phyloP scores from a whole-genome alignment of 768 basidiomycete species.

The Calocera cornea region DNA sequence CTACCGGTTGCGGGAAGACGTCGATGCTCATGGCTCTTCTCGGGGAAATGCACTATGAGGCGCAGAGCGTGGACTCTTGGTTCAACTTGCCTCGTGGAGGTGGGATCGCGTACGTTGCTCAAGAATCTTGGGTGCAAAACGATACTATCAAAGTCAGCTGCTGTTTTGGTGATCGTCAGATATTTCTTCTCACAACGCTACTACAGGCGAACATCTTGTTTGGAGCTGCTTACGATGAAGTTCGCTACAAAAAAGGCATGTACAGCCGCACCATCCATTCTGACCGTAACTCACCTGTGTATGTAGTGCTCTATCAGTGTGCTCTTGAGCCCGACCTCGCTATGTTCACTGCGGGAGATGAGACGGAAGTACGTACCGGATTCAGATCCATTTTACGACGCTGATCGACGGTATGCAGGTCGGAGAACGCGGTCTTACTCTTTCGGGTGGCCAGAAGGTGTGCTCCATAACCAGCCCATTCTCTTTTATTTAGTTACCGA shows the following conservation, averaged over 20 bases:
- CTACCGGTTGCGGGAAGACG: constrained; percentile 23
- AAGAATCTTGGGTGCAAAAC: constrained; percentile 77
- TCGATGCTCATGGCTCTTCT: constrained; percentile 23
- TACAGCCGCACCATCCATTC: neutral
- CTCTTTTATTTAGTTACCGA: too few species aligned
- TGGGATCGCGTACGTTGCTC: constrained; percentile 68
- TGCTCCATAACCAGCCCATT: too few species aligned
- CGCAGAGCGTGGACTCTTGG: constrained; percentile 36
- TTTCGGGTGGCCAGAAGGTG: constrained; percentile 41
- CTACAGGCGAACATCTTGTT: constrained; percentile 45
- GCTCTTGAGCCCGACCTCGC: constrained; percentile 33
- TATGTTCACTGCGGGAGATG: constrained; percentile 45
- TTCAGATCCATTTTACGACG: neutral
- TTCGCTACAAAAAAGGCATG: constrained; percentile 31
- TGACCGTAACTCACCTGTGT: neutral
- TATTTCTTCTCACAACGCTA: constrained; percentile 10
- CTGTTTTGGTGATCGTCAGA: neutral
- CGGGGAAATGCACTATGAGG: constrained; percentile 29
- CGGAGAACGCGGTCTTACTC: constrained; percentile 53
- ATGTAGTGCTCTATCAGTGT: constrained; percentile 28
- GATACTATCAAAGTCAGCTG: constrained; percentile 49
- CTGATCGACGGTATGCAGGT: constrained; percentile 21
- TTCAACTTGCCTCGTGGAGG: constrained; percentile 53
- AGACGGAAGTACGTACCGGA: constrained; percentile 32
- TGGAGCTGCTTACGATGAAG: constrained; percentile 30